Evolutionary conservation across 768 basidiomycete species (phyloP).

Genomic region (Neoboletus magnificus): DNA sequence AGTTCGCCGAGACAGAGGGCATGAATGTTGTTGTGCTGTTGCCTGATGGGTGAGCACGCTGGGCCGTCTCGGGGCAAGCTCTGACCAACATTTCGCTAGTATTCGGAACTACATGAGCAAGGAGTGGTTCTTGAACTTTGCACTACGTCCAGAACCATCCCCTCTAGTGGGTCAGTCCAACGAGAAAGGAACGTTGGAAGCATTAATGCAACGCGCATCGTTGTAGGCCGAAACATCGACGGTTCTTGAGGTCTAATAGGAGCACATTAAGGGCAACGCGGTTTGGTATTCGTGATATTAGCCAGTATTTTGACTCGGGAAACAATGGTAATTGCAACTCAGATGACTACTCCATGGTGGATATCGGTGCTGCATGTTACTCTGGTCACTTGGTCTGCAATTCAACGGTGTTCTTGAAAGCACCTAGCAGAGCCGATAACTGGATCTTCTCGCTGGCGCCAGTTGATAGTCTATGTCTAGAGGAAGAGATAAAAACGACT

Average conservation of each 20-base stretch:
- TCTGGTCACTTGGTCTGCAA: conserved; percentile 46
- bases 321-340: not conserved
- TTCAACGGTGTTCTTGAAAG: conserved; percentile 92
- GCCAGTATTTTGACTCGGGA: not conserved
- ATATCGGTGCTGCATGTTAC: not conserved
- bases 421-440: conserved; percentile 83
- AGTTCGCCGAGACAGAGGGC: conserved; percentile 62
- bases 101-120: conserved; percentile 95
- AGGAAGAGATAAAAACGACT: not conserved
- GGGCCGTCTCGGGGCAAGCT: not conserved
- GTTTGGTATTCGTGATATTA: not conserved
- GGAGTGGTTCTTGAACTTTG: conserved; percentile 81
- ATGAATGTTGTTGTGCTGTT: conserved; percentile 87
- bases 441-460: conserved; percentile 96
- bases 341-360: not conserved
- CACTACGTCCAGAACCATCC: conserved; percentile 52
- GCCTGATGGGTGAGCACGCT: conserved; percentile 74
- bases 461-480: conserved; percentile 84
- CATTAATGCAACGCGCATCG: conserved; percentile 1
- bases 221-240: not conserved
- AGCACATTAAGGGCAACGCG: not conserved
- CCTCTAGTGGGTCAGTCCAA: conserved; percentile 30
- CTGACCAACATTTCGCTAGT: conserved; percentile 35
- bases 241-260: not conserved
- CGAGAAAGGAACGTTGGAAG: not conserved